These are phyloP conservation scores for Myxozyma lipomycoides DNA, from an alignment of 805 yeast genomes.

Conservation along the genomic window DNA sequence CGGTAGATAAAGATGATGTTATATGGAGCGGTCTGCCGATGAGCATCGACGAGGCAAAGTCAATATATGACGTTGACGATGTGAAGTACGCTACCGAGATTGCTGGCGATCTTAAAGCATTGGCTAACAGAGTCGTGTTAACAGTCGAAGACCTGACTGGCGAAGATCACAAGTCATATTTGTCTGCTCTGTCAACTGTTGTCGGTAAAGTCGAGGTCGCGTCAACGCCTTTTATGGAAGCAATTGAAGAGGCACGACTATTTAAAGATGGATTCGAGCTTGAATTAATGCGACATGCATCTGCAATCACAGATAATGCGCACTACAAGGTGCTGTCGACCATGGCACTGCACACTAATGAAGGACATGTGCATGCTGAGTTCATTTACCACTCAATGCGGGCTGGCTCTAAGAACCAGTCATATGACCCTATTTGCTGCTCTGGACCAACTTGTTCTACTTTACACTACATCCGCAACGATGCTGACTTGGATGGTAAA, in stretches of 20 bases:
- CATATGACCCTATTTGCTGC: slow-evolving; percentile 95
- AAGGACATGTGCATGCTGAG: slow-evolving; percentile 93
- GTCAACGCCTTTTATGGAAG: slow-evolving; percentile 40
- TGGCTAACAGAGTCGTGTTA: slow-evolving; percentile 18
- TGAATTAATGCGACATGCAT: slow-evolving; percentile 70
- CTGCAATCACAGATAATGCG: slow-evolving; percentile 78
- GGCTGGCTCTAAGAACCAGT: slow-evolving; percentile 84
- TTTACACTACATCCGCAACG: slow-evolving; percentile 82
- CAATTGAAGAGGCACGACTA: slow-evolving; percentile 81
- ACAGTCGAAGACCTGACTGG: slow-evolving; percentile 30
- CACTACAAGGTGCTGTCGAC: slow-evolving; percentile 93
- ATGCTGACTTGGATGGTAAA: slow-evolving; percentile 51
- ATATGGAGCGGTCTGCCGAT: slow-evolving; percentile 96
- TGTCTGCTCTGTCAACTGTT: slow-evolving; percentile 1
- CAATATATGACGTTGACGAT: slow-evolving; percentile 74
- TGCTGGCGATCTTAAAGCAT: background rate
- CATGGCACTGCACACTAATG: slow-evolving; percentile 76
- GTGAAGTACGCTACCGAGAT: slow-evolving; percentile 51
- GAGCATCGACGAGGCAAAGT: slow-evolving; percentile 57
- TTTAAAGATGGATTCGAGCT: slow-evolving; percentile 83
- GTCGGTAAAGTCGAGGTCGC: slow-evolving; percentile 20
- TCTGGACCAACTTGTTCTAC: slow-evolving; percentile 90
- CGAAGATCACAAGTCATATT: slow-evolving; percentile 15
- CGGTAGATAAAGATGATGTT: slow-evolving; percentile 79
- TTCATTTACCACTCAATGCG: slow-evolving; percentile 88